A percentile compares a stretch with the other conserved stretches of the same genome.
Evolutionary conservation across 2,329 filamentous ascomycete species (phyloP).

Genomic region (Conoideocrella luteorostrata): DNA sequence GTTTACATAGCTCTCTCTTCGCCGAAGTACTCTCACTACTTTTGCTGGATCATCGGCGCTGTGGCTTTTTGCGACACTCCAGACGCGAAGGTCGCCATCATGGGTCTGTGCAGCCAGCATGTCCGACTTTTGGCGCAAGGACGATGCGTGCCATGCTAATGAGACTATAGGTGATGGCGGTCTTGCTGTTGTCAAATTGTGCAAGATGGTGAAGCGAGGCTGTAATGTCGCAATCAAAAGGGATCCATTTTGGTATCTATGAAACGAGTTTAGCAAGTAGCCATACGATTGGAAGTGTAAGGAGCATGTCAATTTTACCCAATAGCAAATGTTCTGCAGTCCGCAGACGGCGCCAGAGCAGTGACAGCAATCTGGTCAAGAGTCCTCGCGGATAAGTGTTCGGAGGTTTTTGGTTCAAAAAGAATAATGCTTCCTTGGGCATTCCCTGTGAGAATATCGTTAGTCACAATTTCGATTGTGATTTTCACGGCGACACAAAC

Average conservation of each 20-base stretch:
- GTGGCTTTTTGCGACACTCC: conserved; percentile 85
- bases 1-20: conserved; percentile 63
- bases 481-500: conserved; percentile 19
- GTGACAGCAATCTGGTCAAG: conserved; percentile 90
- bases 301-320: conserved; percentile 53
- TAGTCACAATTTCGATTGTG: not conserved
- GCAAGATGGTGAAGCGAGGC: conserved; percentile 87
- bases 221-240: conserved; percentile 84
- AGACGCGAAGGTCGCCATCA: conserved; percentile 88
- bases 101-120: conserved; percentile 93
- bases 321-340: conserved; percentile 93
- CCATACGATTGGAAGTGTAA: not conserved
- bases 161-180: conserved; percentile 81
- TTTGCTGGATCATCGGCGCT: conserved; percentile 70
- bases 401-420: conserved; percentile 87
- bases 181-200: conserved; percentile 80
- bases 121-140: conserved; percentile 90
- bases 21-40: conserved; percentile 80
- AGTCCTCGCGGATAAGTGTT: conserved; percentile 85
- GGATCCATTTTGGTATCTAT: conserved; percentile 89
- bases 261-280: conserved; percentile 10
- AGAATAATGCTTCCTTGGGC: conserved; percentile 87
- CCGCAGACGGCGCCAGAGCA: conserved; percentile 79
- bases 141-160: conserved; percentile 92
- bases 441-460: conserved; percentile 58